Percentiles rank a stretch among this genome's conserved stretches.
Evolutionary conservation across 164 flowering plant species (phyloP).

Genomic region (Euptelea pleiosperma): DNA sequence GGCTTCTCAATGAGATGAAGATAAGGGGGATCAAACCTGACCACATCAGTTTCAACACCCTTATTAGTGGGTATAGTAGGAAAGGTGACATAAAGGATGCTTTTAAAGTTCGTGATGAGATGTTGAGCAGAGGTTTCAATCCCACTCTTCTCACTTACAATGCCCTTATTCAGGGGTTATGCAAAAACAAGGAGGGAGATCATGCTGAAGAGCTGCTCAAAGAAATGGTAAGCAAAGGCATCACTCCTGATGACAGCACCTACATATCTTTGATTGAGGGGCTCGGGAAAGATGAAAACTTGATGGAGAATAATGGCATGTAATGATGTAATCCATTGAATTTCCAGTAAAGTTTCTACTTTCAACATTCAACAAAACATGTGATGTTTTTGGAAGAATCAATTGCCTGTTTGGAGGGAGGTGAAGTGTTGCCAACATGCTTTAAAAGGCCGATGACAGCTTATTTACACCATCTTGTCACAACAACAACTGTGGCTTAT

Average conservation of each 20-base stretch:
- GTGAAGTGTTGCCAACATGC: no score
- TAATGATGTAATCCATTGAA: constrained; percentile 10
- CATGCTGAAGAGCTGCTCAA: constrained; percentile 66
- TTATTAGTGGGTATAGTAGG: constrained; percentile 80
- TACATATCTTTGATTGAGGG: constrained; percentile 64
- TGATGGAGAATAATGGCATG: constrained; percentile 11
- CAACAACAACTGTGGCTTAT: background rate
- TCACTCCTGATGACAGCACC: constrained; percentile 66
- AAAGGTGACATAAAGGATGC: constrained; percentile 78
- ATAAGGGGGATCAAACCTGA: constrained; percentile 72
- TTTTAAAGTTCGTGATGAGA: constrained; percentile 64
- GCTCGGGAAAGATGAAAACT: constrained; percentile 23
- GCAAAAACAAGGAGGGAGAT: constrained; percentile 60
- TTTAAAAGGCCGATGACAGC: no score
- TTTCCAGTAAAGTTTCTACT: background rate
- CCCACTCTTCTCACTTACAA: constrained; percentile 81
- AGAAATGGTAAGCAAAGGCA: constrained; percentile 81
- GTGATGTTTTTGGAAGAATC: background rate
- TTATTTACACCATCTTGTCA: background rate
- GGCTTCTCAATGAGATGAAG: constrained; percentile 69
- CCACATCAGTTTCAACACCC: constrained; percentile 71
- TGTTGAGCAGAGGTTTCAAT: constrained; percentile 72
- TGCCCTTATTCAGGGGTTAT: constrained; percentile 76
- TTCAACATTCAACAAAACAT: background rate
- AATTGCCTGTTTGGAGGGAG: no score